Evolutionary conservation across 169 alveolate genomes (phyloP), one percentile per base, ranked within the genome.

Genomic region (Plasmodium adleri): DNA sequence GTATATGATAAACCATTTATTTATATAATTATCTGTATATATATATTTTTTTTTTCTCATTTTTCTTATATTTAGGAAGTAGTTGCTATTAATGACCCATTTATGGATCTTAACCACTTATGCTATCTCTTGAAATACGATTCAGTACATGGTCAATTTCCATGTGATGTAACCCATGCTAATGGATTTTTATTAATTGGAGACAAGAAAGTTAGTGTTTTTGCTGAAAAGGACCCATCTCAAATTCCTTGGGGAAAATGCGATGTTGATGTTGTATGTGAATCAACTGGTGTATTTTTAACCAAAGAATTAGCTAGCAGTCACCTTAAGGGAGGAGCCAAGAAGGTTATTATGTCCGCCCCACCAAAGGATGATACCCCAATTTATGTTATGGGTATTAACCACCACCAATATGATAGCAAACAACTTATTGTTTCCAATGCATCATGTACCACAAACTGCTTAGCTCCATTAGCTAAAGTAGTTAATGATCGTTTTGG

Each of bases 361-460:
- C 99, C 99, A 58, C 98, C 99, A 62, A 98, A 98, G 95, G 99
- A 98, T 74, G 97, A 95, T 88, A 97, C 98, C 49, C 99, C 99
- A 66, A 97, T 98, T 93, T 99, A 92, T 95, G 99, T 98, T 63
- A 95, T 97, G 98, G 99, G 99, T 47, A 99, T 98, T 72, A 99
- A 99, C 96, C 99, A 98, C 90, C 94, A 95, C 71, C 92, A 94
- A 86, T 98, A 99, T 97, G 95, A 92, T 39, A 71, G 96, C 68
- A 92, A 93, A 74, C 93, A 92, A 90, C 90, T 95, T 91, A 98
- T 98, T 22, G 99, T 98, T 56, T 98, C 99, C 60, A 99, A 99
- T 95, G 99, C 99, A 67, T 98, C 99, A 88, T 99, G 99, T 98
- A 99, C 99, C 39, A 98, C 99, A 66, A 99, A 99, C 96, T 98